phyloP scores from a whole-genome alignment of 2,329 filamentous ascomycete species.

The Aspergillus quadrilineatus region DNA sequence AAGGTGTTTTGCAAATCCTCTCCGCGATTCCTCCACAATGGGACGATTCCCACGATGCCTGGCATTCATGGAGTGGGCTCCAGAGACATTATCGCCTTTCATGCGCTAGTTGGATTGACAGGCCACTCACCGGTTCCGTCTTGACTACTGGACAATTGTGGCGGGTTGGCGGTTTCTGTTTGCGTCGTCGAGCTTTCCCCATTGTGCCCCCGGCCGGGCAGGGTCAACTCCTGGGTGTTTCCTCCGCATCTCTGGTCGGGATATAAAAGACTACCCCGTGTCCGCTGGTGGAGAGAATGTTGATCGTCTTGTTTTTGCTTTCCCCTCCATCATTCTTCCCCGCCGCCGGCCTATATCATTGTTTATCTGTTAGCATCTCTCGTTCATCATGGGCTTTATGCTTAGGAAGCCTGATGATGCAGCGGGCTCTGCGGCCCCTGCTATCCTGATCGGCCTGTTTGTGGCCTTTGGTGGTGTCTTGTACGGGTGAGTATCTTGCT shows the following conservation, averaged over 20 bases:
- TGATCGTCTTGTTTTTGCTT: not conserved
- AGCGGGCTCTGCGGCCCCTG: slow-evolving; percentile 47
- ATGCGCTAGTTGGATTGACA: slow-evolving; percentile 1
- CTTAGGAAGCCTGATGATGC: slow-evolving; percentile 49
- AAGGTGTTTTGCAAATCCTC: not conserved
- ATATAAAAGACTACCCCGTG: slow-evolving; percentile 10
- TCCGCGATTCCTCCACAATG: not conserved
- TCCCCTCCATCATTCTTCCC: not conserved
- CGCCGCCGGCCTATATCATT: not conserved
- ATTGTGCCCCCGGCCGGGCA: not conserved
- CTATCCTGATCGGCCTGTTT: slow-evolving; percentile 57
- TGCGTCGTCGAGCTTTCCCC: slow-evolving; percentile 11
- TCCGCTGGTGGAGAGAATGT: not conserved
- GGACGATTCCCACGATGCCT: not conserved
- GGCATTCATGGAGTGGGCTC: not conserved
- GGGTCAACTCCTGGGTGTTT: not conserved
- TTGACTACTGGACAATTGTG: not conserved
- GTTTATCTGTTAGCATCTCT: not conserved
- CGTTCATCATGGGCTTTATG: slow-evolving; percentile 40
- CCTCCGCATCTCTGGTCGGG: slow-evolving; percentile 4
- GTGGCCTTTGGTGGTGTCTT: slow-evolving; percentile 60
- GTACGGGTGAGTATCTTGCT: slow-evolving; percentile 51
- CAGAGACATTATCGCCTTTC: not conserved
- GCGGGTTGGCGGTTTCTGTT: slow-evolving; percentile 3
- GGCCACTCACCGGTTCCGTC: slow-evolving; percentile 2